Conservation (phyloP, 164 flowering plant genomes). For the Euptelea pleiosperma region DNA sequence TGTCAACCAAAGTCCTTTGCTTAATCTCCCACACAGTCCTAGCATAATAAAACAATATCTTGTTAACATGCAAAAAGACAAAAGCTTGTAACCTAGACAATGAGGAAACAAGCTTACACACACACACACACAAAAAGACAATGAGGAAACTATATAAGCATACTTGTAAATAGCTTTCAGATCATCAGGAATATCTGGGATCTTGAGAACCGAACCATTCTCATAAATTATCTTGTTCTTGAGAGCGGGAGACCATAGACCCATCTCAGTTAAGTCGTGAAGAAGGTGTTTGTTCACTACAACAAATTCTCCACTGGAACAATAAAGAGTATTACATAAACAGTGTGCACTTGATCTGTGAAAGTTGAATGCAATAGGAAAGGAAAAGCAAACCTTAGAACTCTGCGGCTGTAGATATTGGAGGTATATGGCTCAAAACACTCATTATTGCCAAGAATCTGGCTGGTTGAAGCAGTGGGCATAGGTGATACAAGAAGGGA, state of each 20-base stretch:
- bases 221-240: conserved; percentile 84
- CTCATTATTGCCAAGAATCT: conserved; percentile 96
- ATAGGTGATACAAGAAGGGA: conserved; percentile 94
- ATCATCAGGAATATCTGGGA: conserved; percentile 69
- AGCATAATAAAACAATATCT: conserved; percentile 9
- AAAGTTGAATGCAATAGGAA: not conserved
- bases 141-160: too few species aligned
- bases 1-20: conserved; percentile 86
- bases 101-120: too few species aligned
- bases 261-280: conserved; percentile 95
- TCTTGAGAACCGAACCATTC: conserved; percentile 80
- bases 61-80: too few species aligned
- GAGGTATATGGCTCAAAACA: conserved; percentile 99
- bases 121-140: too few species aligned
- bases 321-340: not conserved
- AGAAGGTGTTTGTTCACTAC: conserved; percentile 98
- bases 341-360: not conserved
- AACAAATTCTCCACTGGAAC: conserved; percentile 91
- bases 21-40: conserved; percentile 99
- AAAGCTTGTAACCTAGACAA: too few species aligned
- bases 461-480: conserved; percentile 99
- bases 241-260: conserved; percentile 82
- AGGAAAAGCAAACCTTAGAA: conserved; percentile 56
- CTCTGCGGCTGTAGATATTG: conserved; percentile 91
- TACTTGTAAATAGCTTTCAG: conserved; percentile 79